Conservation (phyloP, 2,329 filamentous ascomycete genomes). For the Cladosporium sp. region DNA sequence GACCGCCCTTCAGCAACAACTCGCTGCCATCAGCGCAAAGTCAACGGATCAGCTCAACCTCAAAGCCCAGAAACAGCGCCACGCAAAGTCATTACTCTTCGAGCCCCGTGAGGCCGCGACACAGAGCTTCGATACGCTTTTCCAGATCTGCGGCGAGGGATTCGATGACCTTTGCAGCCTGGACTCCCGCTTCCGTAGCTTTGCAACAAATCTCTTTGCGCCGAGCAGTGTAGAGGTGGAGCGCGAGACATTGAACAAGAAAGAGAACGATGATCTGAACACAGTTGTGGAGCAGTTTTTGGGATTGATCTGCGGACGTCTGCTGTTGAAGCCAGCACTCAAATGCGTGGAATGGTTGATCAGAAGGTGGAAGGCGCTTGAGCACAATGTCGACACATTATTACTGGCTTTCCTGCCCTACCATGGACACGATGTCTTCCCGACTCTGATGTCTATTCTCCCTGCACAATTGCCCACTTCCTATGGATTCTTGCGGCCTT, state of each 20-base stretch:
- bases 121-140: conserved; percentile 88
- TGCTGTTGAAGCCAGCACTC: conserved; percentile 81
- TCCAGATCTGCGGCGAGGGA: conserved; percentile 79
- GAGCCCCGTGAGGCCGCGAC: conserved; percentile 77
- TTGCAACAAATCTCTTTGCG: conserved; percentile 78
- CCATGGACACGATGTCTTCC: conserved; percentile 79
- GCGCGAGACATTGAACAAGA: conserved; percentile 73
- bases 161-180: conserved; percentile 88
- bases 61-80: conserved; percentile 85
- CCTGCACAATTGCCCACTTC: conserved; percentile 68
- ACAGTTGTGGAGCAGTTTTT: conserved; percentile 76
- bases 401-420: conserved; percentile 89
- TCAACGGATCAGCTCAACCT: conserved; percentile 88
- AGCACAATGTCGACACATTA: conserved; percentile 76
- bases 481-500: conserved; percentile 82
- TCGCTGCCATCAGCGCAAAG: conserved; percentile 85
- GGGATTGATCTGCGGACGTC: conserved; percentile 67
- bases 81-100: conserved; percentile 93
- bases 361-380: conserved; percentile 86
- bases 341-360: conserved; percentile 95
- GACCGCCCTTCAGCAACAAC: conserved; percentile 84
- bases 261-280: conserved; percentile 79
- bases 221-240: conserved; percentile 89
- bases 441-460: conserved; percentile 80
- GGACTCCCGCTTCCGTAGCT: conserved; percentile 72